Evolutionary conservation across 202 grass and related monocot genomes (phyloP), one percentile per base, ranked within the genome.

Genomic region (Alloteropsis angusta): DNA sequence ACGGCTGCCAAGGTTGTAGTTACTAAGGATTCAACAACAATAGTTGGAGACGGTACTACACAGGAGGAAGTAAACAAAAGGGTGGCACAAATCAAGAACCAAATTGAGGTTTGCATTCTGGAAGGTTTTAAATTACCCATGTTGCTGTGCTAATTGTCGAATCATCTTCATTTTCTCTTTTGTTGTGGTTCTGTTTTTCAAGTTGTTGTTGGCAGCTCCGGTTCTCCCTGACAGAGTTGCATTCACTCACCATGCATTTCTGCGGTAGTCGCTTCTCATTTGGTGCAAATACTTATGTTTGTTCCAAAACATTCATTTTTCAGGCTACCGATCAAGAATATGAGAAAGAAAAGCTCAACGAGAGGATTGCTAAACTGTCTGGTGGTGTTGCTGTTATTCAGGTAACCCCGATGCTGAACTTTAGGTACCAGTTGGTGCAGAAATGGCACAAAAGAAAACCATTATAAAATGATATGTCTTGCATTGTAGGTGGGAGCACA

Each of bases 301-400:
- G 8, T 61, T 62, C 9, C 70, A 14, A 68, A 76, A 28, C 38
- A 42, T 53, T 9, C n/a, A 30, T 47, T 63, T 63, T 65, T 65
- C 68, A 93, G 89, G 74, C 35, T 46, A 39, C 89, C 41, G 94
- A 90, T 39, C 89, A 97, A 83, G 91, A 97, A 66, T 97, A 92
- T 79, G 91, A 97, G 60, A 97, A 83, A 56, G 91, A 94, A 83
- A 97, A 94, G 65, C 87, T 97, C 46, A 97, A 72, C 3, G 89
- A 97, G 85, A 92, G 94, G 74, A 79, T 97, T 75, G 87, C 91
- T 38, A 97, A 94, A 65, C 87, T 97, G 58, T 92, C 91, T 72
- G 91, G 91, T 78, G 94, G 94, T 78, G 91, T 97, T 90, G 91
- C 91, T 78, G 87, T 97, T 50, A 94, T 97, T 85, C 94, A 97